Conservation (phyloP, 2,329 filamentous ascomycete genomes). For the Ceratocystis alfenasii region DNA sequence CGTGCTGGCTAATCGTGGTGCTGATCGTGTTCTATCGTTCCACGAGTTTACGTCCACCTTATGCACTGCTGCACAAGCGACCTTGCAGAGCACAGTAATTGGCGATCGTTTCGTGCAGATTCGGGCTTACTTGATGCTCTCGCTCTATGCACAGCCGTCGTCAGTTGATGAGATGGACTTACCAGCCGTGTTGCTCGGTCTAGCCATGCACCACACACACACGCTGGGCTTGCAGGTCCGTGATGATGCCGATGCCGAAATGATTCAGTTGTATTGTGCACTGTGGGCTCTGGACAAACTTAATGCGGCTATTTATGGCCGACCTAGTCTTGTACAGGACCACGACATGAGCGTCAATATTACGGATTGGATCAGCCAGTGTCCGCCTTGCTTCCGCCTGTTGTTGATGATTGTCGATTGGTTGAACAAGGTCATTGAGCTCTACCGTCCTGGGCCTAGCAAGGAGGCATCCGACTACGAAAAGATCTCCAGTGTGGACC, state of each 20-base stretch:
- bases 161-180: constrained; percentile 43
- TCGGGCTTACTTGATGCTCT: constrained; percentile 42
- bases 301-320: constrained; percentile 47
- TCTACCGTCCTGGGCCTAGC: constrained; percentile 45
- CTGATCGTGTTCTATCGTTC: constrained; percentile 32
- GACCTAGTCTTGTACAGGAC: constrained; percentile 49
- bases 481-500: constrained; percentile 39
- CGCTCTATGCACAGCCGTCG: constrained; percentile 47
- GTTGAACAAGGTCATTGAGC: constrained; percentile 46
- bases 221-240: constrained; percentile 44
- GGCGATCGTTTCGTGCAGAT: constrained; percentile 44
- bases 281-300: constrained; percentile 51
- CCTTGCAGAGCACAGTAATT: constrained; percentile 43
- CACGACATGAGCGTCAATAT: constrained; percentile 45
- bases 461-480: constrained; percentile 32
- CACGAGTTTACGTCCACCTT: constrained; percentile 39
- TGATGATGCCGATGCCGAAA: constrained; percentile 33
- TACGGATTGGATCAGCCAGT: constrained; percentile 38
- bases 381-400: constrained; percentile 44
- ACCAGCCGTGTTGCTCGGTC: constrained; percentile 41
- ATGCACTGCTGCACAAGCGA: constrained; percentile 38
- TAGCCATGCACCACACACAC: constrained; percentile 46
- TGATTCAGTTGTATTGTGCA: constrained; percentile 44
- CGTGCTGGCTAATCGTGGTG: constrained; percentile 32
- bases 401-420: constrained; percentile 43